Evolutionary conservation across 768 basidiomycete genomes (phyloP), one percentile per base, ranked within the genome.

Genomic region (Cystofilobasidium capitatum): DNA sequence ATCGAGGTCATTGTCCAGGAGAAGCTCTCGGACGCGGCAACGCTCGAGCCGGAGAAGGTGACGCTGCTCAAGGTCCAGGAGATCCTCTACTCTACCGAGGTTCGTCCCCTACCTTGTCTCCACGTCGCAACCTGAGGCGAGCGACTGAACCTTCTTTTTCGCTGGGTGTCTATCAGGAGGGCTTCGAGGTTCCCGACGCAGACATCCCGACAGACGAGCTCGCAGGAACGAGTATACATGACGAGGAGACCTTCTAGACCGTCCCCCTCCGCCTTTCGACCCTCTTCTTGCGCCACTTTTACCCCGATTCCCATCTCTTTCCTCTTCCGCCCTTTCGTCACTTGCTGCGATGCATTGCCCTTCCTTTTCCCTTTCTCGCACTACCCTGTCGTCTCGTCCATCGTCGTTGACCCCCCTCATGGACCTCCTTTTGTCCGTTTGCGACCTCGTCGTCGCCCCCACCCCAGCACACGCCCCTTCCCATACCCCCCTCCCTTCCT

Each of bases 31-130:
- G 77, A 76, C 2, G 79, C 84, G 17, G 86, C 86, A 70, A 79
- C 71, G 0, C 80, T 83, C 17, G 72, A 73, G 35, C 69, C 64
- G 17, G 80, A 80, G 66, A 71, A 71, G 42, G 76, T 73, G n/a
- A 74, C 75, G 1, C 79, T 98, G 64, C 80, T 80, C 66, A 84
- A 88, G 70, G 90, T 98, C 69, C 91, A 96, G 77, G 85, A 86
- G 77, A 96, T 98, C 71, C 79, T 98, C 22, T 98, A 98, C 77
- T 87, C 88, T 29, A 96, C 93, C 16, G 92, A 96, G 85, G 94
- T 91, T 71, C 65, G 83, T 77, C 58, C 20, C 54, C 13, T 20
- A 24, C 58, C 26, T 33, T 40, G 9, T 35, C 47, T 20, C 29
- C 14, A 7, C 2, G 36, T 42, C 20, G 40, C 40, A 42, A 42